Percentiles rank a stretch among this genome's conserved stretches.
Conservation (phyloP, 345 rosid species). For the Eucalyptus polyanthemos region DNA sequence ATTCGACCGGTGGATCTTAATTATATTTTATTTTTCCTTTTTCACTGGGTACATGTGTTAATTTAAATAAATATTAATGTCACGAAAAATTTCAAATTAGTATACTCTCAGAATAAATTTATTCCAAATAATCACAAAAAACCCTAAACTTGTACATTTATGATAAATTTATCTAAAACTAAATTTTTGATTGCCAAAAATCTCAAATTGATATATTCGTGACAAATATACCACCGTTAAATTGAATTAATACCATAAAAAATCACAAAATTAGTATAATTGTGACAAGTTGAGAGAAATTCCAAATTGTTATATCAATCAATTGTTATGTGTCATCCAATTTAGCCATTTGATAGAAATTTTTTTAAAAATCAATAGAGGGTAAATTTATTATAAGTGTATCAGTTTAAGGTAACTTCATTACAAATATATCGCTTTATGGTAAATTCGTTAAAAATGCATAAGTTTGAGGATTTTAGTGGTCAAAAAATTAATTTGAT, state of each 20-base stretch:
- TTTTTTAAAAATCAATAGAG: no score
- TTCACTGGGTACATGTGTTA: neutral
- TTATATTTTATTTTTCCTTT: neutral
- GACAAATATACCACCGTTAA: no score
- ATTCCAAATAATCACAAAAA: no score
- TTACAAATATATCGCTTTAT: accelerated
- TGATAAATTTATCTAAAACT: no score
- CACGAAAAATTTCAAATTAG: accelerated
- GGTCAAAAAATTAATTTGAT: no score
- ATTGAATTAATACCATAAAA: no score
- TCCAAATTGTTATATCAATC: accelerated
- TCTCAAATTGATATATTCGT: accelerated
- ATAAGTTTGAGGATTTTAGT: no score
- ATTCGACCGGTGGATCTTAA: neutral
- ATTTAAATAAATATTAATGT: neutral
- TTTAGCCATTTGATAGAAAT: no score
- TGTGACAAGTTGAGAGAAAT: accelerated
- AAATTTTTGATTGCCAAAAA: accelerated
- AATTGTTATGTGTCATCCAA: accelerated
- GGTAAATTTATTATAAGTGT: accelerated
- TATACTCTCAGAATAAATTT: no score
- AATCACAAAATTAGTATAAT: no score
- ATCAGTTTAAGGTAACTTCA: accelerated
- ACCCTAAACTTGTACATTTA: accelerated
- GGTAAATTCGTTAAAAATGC: accelerated